Percentiles rank a stretch among this genome's conserved stretches.
These are phyloP conservation scores for Paragyromitra xinjiangensis DNA, from an alignment of 495 filamentous ascomycete genomes.

Conservation along the genomic window DNA sequence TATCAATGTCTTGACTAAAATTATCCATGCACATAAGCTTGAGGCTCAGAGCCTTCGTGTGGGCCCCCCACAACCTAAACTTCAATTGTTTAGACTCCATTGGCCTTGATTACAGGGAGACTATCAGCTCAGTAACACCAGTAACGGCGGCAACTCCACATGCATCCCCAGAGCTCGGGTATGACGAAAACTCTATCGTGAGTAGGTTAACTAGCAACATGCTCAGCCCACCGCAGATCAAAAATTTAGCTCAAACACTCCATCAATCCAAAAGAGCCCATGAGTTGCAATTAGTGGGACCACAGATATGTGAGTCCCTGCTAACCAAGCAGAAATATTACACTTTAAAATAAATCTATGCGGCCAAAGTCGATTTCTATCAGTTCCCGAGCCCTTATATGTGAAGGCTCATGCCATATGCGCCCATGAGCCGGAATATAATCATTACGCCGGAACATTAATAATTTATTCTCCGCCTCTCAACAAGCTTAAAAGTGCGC, in stretches of 20 bases:
- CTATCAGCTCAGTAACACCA: background rate
- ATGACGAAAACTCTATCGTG: background rate
- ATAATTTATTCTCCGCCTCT: conserved; percentile 16
- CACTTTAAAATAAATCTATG: no score
- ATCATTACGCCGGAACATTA: conserved; percentile 17
- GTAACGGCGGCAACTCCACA: background rate
- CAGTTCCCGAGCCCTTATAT: no score
- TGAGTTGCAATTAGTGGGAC: background rate
- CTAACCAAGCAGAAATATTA: no score
- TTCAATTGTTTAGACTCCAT: background rate
- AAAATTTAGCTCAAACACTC: background rate
- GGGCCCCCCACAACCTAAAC: conserved; percentile 10
- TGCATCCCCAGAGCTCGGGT: background rate
- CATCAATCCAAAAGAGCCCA: background rate
- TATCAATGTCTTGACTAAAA: background rate
- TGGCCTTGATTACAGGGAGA: no score
- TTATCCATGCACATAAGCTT: conserved; percentile 3
- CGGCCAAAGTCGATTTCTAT: no score
- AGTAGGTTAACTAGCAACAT: conserved; percentile 15
- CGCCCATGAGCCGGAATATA: conserved; percentile 4
- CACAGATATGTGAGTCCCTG: background rate
- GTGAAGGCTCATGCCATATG: no score
- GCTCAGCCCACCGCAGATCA: conserved; percentile 20
- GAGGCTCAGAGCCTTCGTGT: conserved; percentile 20
- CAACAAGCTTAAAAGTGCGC: conserved; percentile 9